A percentile compares a stretch with the other conserved stretches of the same genome.
Evolutionary conservation across 1,139 yeast species (phyloP).

Genomic region (Suhomyces bolitotheri): DNA sequence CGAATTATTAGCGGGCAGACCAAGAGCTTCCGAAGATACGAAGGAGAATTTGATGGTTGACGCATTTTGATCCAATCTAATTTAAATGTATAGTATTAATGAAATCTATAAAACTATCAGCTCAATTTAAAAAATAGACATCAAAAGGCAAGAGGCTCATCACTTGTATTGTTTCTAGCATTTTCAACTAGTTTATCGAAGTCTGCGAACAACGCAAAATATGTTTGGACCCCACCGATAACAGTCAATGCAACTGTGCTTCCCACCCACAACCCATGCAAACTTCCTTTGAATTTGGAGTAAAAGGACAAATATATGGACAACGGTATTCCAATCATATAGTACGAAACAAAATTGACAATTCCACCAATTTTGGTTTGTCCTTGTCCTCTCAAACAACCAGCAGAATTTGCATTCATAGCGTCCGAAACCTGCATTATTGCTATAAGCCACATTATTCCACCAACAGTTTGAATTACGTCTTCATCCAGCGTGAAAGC

Average conservation of each 20-base stretch:
- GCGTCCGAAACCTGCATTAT: conserved; percentile 59
- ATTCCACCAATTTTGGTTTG: conserved; percentile 60
- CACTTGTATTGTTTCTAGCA: conserved; percentile 40
- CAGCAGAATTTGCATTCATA: conserved; percentile 59
- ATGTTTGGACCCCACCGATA: conserved; percentile 54
- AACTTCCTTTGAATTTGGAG: conserved; percentile 42
- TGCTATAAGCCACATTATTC: conserved; percentile 54
- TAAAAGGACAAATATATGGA: conserved; percentile 51
- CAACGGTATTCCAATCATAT: conserved; percentile 54
- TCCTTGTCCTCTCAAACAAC: conserved; percentile 62
- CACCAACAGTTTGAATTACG: conserved; percentile 42
- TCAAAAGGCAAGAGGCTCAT: too few relatives aligned
- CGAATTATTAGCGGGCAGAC: conserved; percentile 80
- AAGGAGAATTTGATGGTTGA: conserved; percentile 42
- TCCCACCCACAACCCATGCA: conserved; percentile 59
- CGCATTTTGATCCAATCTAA: conserved; percentile 37
- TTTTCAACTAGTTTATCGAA: conserved; percentile 41
- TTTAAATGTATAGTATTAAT: conserved; percentile 1
- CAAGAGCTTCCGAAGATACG: conserved; percentile 34
- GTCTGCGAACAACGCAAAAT: conserved; percentile 42
- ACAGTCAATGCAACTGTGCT: conserved; percentile 51
- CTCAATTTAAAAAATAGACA: too few relatives aligned
- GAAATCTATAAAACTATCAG: too few relatives aligned
- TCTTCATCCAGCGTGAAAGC: conserved; percentile 43
- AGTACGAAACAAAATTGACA: conserved; percentile 53